phyloP scores from a whole-genome alignment of 495 filamentous ascomycete species.

The Podospora pseudoanserina region DNA sequence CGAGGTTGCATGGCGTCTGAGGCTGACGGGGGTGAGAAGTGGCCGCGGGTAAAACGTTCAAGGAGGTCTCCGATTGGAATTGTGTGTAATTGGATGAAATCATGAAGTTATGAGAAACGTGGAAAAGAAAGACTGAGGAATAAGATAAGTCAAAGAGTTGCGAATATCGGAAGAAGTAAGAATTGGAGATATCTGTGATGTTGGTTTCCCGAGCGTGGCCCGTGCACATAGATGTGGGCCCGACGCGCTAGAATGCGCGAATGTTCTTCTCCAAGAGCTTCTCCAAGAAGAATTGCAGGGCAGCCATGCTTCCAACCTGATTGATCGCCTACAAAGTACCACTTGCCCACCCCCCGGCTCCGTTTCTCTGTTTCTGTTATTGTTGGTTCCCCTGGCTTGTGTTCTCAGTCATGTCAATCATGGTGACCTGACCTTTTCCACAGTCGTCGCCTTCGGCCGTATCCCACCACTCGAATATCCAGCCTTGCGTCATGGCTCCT shows the following conservation, averaged over 20 bases:
- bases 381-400: not conserved
- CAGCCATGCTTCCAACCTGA: not conserved
- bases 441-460: not conserved
- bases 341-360: not conserved
- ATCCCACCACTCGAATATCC: not conserved
- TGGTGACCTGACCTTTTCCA: not conserved
- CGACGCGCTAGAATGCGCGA: conserved; percentile 2
- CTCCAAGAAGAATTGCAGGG: not conserved
- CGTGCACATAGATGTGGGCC: not conserved
- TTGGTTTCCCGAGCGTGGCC: not conserved
- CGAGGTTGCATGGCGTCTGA: not conserved
- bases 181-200: not conserved
- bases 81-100: not conserved
- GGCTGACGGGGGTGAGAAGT: not conserved
- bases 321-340: not conserved
- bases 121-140: too few species aligned
- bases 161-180: not conserved
- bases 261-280: not conserved
- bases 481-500: not conserved
- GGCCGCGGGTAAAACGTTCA: not conserved
- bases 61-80: not conserved
- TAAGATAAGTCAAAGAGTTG: too few species aligned
- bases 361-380: not conserved
- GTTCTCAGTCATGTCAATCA: too few species aligned
- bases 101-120: not conserved